phyloP scores from a whole-genome alignment of 345 rosid species.

The Citrus cavaleriei region DNA sequence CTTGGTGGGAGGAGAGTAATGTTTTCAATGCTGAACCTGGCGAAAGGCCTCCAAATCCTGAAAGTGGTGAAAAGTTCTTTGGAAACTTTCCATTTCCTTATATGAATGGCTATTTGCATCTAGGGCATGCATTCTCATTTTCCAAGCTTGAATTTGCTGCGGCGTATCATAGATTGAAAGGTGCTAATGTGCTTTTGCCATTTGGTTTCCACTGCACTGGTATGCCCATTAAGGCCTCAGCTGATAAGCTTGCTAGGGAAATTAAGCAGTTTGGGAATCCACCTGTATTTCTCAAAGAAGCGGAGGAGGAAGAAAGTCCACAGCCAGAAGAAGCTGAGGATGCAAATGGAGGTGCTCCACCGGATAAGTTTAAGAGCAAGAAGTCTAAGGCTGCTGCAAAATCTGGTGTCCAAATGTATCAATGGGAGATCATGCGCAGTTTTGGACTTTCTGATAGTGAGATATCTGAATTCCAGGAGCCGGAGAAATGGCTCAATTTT shows the following conservation, averaged over 20 bases:
- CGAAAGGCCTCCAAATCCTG: constrained; percentile 40
- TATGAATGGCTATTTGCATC: constrained; percentile 79
- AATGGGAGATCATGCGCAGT: constrained; percentile 98
- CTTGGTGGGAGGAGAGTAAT: constrained; percentile 72
- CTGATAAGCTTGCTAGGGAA: constrained; percentile 84
- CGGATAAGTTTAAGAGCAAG: constrained; percentile 70
- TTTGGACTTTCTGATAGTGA: constrained; percentile 71
- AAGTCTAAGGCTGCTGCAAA: constrained; percentile 90
- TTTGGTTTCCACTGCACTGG: constrained; percentile 96
- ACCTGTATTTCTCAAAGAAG: constrained; percentile 52
- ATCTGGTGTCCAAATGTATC: constrained; percentile 69
- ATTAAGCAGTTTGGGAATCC: constrained; percentile 70
- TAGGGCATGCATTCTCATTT: constrained; percentile 76
- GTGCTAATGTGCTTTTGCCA: constrained; percentile 81
- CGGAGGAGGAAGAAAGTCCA: constrained; percentile 25
- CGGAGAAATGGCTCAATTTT: constrained; percentile 68
- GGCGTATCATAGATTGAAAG: constrained; percentile 81
- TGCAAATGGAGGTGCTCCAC: constrained; percentile 28
- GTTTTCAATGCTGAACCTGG: constrained; percentile 63
- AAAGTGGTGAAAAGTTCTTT: constrained; percentile 58
- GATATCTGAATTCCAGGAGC: constrained; percentile 67
- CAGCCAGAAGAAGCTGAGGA: constrained; percentile 30
- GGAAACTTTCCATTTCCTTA: constrained; percentile 79
- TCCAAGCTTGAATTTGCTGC: constrained; percentile 92
- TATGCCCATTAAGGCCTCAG: constrained; percentile 97